Evolutionary conservation across 352 stramenopile genomes (phyloP), one percentile per base, ranked within the genome.

Genomic region (Plasmopara viticola): DNA sequence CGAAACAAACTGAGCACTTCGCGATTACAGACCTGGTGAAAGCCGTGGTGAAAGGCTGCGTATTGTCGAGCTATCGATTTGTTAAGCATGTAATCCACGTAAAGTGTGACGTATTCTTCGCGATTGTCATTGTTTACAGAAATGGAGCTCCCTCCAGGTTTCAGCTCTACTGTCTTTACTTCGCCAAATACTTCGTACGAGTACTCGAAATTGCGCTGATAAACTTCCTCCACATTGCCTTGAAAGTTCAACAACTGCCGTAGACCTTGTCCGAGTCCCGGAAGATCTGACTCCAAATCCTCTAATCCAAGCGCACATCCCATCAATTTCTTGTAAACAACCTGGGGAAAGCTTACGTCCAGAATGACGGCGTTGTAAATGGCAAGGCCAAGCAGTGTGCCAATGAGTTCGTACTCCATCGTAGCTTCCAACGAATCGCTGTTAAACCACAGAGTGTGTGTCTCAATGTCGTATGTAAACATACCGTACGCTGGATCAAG

Each of bases 301-400:
- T 66, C 56, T 13, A 91, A 58, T 29, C 57, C 78, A 35, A 89
- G 44, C 7, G 55, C n/a, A 35, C 64, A 76, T 5, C 65, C 52
- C 74, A 90, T 84, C 1, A 93, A 64, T 44, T 89, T 90, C 54
- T 93, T 93, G 68, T 91, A 93, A 40, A 93, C 75, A 18, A 80
- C 70, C 30, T 84, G 76, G 0, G 84, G 84, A 46, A 94, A 92
- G 30, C 80, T 78, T 7, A 94, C 60, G 29, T 94, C 83, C 18
- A 94, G 51, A 35, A 94, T 91, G 18, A 94, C 81, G 8, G 72
- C 69, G 20, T 94, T 94, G 60, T 94, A 94, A 39, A 94, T 90
- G 10, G 84, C 84, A 7, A 94, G 53, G 18, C 75, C 84, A 5
- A 92, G 58, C 9, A 94, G 49, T 34, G 86, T 89, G 25, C 84